Evolutionary conservation across 2,329 filamentous ascomycete genomes (phyloP), one percentile per base, ranked within the genome.

Genomic region (Penicillium oxalicum): DNA sequence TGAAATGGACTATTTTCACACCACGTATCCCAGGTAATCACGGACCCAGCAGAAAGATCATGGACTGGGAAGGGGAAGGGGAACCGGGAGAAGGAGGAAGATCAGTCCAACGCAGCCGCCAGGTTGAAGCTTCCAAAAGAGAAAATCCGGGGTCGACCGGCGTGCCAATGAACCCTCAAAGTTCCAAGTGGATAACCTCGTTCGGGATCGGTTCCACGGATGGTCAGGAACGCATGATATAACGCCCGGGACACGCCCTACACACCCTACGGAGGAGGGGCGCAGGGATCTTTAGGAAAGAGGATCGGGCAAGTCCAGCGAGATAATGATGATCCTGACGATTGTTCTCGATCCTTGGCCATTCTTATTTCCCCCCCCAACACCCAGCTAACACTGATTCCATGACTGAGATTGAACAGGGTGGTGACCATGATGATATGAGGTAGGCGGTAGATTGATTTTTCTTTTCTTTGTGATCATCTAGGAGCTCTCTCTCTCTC

Each of bases 351-450:
- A 18, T 2, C 18, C 29, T 32, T 3, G 40, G 40, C 34, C 44
- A 42, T 34, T 43, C 28, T 34, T 43, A 29, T 48, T 42, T 49
- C 46, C 44, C 33, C 11, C 44, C 48, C 52, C 48, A 32, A 29
- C 36, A 4, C 29, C 29, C 29, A 32, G 7, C 7, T 32, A 32
- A 7, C 2, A 7, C 8, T 32, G 3, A 4, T 4, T 18, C 18
- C 3, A 11, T 32, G 29, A 11, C 11, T 2, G 29, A 8, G 29
- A 11, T 8, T 2, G 29, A 8, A 11, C 29, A 3, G 7, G 11
- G 29, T 32, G 11, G 29, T 5, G 8, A 7, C 29, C 29, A 32
- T 4, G 29, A 32, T 32, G 8, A 32, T 18, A 18, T 18, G 18
- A 18, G 18, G 18, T 18, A 18, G 18, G 18, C 2, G 1, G 18